Evolutionary conservation across 2,329 filamentous ascomycete genomes (phyloP).

Genomic region (Seiridium unicorne): DNA sequence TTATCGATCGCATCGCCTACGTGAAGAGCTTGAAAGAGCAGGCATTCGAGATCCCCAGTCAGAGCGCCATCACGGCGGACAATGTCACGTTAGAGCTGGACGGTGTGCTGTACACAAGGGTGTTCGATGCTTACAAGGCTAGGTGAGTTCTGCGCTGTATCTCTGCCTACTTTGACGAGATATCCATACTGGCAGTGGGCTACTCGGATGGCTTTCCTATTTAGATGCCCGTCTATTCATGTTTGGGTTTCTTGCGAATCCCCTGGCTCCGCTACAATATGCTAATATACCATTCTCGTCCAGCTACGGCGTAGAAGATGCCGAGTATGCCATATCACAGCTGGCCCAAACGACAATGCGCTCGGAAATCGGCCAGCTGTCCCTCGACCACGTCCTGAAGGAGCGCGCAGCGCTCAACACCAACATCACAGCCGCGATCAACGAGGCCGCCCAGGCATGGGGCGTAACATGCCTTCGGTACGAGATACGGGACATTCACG

Average conservation of each 20-base stretch:
- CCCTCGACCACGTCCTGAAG: conserved; percentile 95
- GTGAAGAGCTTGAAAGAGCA: conserved; percentile 96
- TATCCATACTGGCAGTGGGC: neutral
- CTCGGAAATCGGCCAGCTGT: conserved; percentile 94
- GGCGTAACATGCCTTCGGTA: conserved; percentile 94
- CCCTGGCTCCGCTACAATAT: too few species aligned
- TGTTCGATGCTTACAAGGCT: conserved; percentile 98
- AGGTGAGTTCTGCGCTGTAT: conserved; percentile 53
- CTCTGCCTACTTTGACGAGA: neutral
- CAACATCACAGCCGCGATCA: conserved; percentile 98
- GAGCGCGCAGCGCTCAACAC: conserved; percentile 94
- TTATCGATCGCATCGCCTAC: conserved; percentile 94
- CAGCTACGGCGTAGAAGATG: conserved; percentile 97
- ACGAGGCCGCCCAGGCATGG: conserved; percentile 96
- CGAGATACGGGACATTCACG: conserved; percentile 98
- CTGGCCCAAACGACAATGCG: conserved; percentile 99
- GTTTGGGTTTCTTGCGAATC: too few species aligned
- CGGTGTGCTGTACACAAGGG: conserved; percentile 90
- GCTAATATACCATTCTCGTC: neutral
- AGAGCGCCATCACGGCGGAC: conserved; percentile 97
- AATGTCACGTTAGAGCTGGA: conserved; percentile 97
- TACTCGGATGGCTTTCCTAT: too few species aligned
- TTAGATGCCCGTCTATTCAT: too few species aligned
- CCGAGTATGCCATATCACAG: conserved; percentile 97
- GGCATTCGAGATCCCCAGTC: conserved; percentile 94